A percentile compares a stretch with the other conserved stretches of the same genome.
Conservation (phyloP, 305 asterid genomes). For the Rubia occidens region DNA sequence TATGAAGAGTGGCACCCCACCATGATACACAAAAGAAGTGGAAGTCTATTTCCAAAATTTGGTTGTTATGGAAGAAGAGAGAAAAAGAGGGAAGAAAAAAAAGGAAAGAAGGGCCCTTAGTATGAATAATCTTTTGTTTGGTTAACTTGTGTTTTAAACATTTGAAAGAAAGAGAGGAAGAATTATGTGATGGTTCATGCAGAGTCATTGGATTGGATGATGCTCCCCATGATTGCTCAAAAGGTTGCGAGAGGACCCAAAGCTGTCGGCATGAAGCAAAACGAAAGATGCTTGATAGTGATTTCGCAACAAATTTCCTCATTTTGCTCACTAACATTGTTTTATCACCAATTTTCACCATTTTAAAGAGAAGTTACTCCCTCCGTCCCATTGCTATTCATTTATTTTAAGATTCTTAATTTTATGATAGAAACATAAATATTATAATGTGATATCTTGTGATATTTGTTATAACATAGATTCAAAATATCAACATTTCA, state of each 20-base stretch:
- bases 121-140: constrained; percentile 19
- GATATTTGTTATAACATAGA: too few relatives aligned
- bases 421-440: too few relatives aligned
- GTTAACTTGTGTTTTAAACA: constrained; percentile 34
- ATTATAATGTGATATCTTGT: too few relatives aligned
- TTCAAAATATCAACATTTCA: too few relatives aligned
- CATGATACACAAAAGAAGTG: constrained; percentile 26
- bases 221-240: constrained; percentile 43
- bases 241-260: constrained; percentile 49
- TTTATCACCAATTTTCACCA: too few relatives aligned
- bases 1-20: constrained; percentile 30
- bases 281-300: constrained; percentile 40
- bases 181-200: constrained; percentile 27
- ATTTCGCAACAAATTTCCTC: constrained; percentile 35
- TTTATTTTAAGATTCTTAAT: too few relatives aligned
- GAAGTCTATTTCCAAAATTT: constrained; percentile 36
- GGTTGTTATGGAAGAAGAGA: constrained; percentile 32
- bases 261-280: constrained; percentile 40
- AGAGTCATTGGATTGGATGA: constrained; percentile 37
- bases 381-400: too few relatives aligned
- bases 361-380: too few relatives aligned
- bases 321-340: constrained; percentile 17
- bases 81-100: constrained; percentile 10
- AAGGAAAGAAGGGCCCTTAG: constrained; percentile 16
- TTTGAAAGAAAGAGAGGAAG: constrained; percentile 29